These are phyloP conservation scores for Triadica sebifera DNA, from an alignment of 345 rosid genomes.

Conservation along the genomic window DNA sequence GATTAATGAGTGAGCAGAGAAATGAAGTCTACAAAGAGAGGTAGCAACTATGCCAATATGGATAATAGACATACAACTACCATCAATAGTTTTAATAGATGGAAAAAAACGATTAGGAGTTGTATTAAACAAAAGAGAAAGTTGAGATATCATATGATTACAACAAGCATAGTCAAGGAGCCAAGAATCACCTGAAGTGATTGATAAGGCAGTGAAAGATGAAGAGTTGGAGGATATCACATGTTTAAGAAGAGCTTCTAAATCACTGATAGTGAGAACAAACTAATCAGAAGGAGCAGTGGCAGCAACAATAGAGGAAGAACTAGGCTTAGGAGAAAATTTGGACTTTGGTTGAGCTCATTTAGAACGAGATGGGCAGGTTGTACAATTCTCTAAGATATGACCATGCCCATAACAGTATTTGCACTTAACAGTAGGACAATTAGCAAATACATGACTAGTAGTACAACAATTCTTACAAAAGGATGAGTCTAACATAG, in stretches of 20 bases:
- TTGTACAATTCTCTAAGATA: background rate
- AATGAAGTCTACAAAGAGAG: too few relatives aligned
- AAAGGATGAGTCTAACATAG: background rate
- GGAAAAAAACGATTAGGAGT: too few relatives aligned
- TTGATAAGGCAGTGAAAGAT: background rate
- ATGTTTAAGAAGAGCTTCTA: background rate
- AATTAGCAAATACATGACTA: background rate
- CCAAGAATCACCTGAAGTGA: too few relatives aligned
- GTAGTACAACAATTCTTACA: background rate
- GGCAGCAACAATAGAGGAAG: background rate
- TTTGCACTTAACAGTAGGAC: background rate
- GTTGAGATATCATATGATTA: too few relatives aligned
- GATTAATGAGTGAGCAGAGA: too few relatives aligned
- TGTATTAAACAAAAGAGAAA: too few relatives aligned
- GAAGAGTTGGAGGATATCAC: background rate
- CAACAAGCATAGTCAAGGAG: too few relatives aligned
- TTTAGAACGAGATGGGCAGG: background rate
- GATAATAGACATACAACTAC: too few relatives aligned
- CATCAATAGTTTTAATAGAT: too few relatives aligned
- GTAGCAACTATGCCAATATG: too few relatives aligned
- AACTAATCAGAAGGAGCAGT: background rate
- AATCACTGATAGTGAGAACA: background rate
- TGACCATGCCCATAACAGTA: constrained; percentile 1
- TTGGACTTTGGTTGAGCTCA: background rate
- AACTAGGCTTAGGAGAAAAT: background rate